A percentile compares a stretch with the other conserved stretches of the same genome.
These are phyloP conservation scores for Periconia macrospinosa DNA, from an alignment of 2,329 filamentous ascomycete genomes.

Conservation along the genomic window DNA sequence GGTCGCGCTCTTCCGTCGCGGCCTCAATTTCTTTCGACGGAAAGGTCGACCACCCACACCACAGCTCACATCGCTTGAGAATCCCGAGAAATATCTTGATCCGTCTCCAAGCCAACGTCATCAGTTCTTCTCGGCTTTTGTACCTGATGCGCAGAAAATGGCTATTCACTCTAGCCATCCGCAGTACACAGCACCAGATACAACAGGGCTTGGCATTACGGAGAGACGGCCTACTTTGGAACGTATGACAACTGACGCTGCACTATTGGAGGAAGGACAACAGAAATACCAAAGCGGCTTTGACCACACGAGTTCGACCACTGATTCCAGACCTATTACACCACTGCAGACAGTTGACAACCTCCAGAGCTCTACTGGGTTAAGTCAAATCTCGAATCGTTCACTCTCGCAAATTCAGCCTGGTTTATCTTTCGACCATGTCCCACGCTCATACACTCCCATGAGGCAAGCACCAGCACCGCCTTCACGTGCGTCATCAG, in stretches of 20 bases:
- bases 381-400: neutral
- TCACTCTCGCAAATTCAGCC: conserved; percentile 8
- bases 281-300: neutral
- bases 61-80: conserved; percentile 20
- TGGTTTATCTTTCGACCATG: neutral
- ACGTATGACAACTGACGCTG: conserved; percentile 1
- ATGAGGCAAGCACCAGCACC: conserved; percentile 4
- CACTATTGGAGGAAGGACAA: neutral
- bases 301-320: neutral
- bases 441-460: conserved; percentile 2
- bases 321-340: neutral
- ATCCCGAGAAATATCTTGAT: conserved; percentile 13
- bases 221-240: conserved; percentile 1
- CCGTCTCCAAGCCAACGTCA: neutral
- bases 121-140: neutral
- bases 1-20: conserved; percentile 18
- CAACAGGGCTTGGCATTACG: neutral
- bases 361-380: neutral
- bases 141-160: neutral
- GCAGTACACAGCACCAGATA: neutral
- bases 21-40: conserved; percentile 8
- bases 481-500: neutral
- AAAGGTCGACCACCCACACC: conserved; percentile 12
- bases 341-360: neutral
- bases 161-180: neutral